Evolutionary conservation across 1,284 basidiomycete species (phyloP), one percentile per base, ranked within the genome.

Genomic region (Irpex lacteus): DNA sequence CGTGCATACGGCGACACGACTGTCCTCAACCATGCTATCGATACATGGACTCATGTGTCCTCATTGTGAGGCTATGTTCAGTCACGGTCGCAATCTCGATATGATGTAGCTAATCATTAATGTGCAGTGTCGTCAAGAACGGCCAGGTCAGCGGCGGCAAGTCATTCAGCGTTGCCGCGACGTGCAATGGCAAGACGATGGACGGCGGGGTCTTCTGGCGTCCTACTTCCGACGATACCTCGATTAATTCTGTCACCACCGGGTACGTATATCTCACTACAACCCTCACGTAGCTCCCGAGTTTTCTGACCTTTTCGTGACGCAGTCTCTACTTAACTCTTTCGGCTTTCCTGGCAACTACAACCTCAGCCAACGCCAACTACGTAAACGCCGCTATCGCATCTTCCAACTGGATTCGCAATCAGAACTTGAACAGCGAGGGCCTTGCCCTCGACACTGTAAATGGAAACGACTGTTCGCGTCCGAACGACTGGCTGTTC

Each of bases 161-260:
- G 44, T 47, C 44, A 15, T 47, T 47, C 44, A 47, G 13, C 44
- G 13, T 18, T 47, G 44, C 44, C n/a, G 44, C 44, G 44, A 47
- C 44, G 5, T 47, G 44, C n/a, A 47, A 47, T n/a, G 44, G 44
- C 13, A 47, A 47, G 44, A 47, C 44, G 4, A 47, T 47, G 44
- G 44, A 47, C n/a, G 44, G 44, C 44, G 44, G 44, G 0, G 44
- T 47, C 13, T 47, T 47, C 13, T 47, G 44, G 82, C 75, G 80
- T 21, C 80, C 81, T 4, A 78, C 77, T 0, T 60, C 69, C 1
- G 73, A 78, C 61, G 80, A 82, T 62, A 72, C 74, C 52, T 61
- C 66, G 8, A 74, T 83, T 59, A 83, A 83, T 64, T 82, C 81
- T 5, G 77, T 83, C 38, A 82, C 81, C 2, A 84, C 82, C 19